phyloP scores from a whole-genome alignment of 345 rosid species.

The Crucihimalaya himalaica region DNA sequence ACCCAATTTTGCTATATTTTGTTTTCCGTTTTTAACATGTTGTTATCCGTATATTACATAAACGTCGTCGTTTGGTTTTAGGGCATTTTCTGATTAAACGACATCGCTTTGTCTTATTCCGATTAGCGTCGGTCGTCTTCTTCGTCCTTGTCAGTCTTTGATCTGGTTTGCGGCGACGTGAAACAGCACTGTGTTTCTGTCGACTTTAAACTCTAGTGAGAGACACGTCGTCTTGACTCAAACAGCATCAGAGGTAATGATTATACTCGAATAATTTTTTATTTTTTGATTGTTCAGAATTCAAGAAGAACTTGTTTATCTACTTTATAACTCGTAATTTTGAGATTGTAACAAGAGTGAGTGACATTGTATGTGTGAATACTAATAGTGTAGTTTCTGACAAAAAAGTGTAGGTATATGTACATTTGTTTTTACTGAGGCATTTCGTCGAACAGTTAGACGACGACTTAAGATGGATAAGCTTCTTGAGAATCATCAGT shows the following conservation, averaged over 20 bases:
- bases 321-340: background rate
- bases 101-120: background rate
- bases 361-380: background rate
- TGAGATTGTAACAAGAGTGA: background rate
- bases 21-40: conserved; percentile 11
- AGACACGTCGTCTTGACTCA: background rate
- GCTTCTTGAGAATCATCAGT: conserved; percentile 63
- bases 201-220: background rate
- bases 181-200: background rate
- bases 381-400: background rate
- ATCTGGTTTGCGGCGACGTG: conserved; percentile 3
- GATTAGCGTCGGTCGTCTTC: conserved; percentile 10
- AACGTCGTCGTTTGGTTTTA: background rate
- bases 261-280: background rate
- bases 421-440: conserved; percentile 10
- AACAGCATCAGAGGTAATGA: conserved; percentile 11
- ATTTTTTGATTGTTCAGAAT: background rate
- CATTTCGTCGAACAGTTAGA: conserved; percentile 40
- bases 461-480: conserved; percentile 41
- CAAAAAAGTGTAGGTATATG: background rate
- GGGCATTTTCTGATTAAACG: background rate
- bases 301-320: background rate
- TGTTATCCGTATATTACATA: background rate
- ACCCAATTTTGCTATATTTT: conserved; percentile 28
- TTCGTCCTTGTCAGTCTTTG: background rate